phyloP scores from a whole-genome alignment of 2,329 filamentous ascomycete species.

The Macrophomina tecta region DNA sequence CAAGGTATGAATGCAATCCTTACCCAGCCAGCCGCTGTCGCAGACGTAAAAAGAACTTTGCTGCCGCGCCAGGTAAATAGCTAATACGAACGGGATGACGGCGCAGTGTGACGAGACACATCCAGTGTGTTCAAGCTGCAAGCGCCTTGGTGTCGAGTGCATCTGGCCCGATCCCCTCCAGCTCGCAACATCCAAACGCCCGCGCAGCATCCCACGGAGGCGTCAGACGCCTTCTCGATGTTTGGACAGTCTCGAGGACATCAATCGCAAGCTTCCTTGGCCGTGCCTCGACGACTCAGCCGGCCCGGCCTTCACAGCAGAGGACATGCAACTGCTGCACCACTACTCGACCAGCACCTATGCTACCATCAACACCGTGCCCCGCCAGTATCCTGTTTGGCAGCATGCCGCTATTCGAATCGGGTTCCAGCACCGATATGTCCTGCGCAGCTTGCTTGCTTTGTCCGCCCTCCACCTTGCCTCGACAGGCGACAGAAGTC shows the following conservation, averaged over 20 bases:
- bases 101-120: neutral
- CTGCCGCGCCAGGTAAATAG: neutral
- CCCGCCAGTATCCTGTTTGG: neutral
- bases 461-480: conserved; percentile 33
- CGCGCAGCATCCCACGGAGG: neutral
- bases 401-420: neutral
- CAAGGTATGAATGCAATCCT: neutral
- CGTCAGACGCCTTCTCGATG: neutral
- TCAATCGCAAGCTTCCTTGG: neutral
- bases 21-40: neutral
- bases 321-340: conserved; percentile 5
- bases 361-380: neutral
- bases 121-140: neutral
- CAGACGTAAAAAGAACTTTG: neutral
- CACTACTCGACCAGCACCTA: neutral
- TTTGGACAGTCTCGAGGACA: neutral
- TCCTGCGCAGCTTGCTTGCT: conserved; percentile 35
- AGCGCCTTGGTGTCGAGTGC: neutral
- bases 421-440: conserved; percentile 29
- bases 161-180: neutral
- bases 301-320: neutral
- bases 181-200: neutral
- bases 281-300: neutral
- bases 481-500: neutral
- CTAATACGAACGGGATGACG: neutral